Evolutionary conservation across 2,329 filamentous ascomycete species (phyloP).

Genomic region (Aspergillus piperis): DNA sequence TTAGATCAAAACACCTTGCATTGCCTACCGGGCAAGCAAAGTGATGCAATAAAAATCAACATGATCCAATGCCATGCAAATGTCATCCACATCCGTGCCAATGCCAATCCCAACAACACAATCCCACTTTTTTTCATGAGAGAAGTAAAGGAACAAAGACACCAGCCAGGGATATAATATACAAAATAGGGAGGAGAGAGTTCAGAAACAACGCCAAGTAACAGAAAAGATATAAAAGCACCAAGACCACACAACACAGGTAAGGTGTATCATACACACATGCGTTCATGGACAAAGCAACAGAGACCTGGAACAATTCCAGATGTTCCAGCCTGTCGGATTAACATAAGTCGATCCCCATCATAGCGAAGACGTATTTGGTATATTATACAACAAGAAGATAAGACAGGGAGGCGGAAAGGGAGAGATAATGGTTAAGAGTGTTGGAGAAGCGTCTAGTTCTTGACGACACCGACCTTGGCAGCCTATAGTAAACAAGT

Average conservation of each 20-base stretch:
- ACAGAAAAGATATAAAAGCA: conserved; percentile 20
- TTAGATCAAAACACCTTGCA: conserved; percentile 1
- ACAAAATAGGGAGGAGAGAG: conserved; percentile 39
- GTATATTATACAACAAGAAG: conserved; percentile 39
- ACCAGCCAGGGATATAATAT: conserved; percentile 30
- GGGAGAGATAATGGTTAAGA: conserved; percentile 12
- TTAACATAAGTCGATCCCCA: conserved; percentile 21
- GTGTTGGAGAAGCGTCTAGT: conserved; percentile 31
- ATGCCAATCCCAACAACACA: conserved; percentile 14
- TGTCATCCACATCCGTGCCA: conserved; percentile 15
- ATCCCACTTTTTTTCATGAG: conserved; percentile 16
- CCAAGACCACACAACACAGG: conserved; percentile 31
- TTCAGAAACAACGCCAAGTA: conserved; percentile 25
- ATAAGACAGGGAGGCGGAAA: conserved; percentile 11
- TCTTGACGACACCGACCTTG: conserved; percentile 96
- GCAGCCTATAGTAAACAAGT: conserved; percentile 59
- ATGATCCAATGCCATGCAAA: conserved; percentile 17
- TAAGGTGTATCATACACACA: conserved; percentile 40
- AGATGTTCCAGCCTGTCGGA: conserved; percentile 10
- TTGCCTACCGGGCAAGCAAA: neutral
- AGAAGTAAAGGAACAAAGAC: conserved; percentile 18
- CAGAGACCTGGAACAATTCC: conserved; percentile 17
- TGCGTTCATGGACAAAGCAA: conserved; percentile 31
- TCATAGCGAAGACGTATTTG: conserved; percentile 32
- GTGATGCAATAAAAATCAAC: conserved; percentile 12